phyloP scores from a whole-genome alignment of 495 filamentous ascomycete genomes.

The Neurospora tetrasperma region DNA sequence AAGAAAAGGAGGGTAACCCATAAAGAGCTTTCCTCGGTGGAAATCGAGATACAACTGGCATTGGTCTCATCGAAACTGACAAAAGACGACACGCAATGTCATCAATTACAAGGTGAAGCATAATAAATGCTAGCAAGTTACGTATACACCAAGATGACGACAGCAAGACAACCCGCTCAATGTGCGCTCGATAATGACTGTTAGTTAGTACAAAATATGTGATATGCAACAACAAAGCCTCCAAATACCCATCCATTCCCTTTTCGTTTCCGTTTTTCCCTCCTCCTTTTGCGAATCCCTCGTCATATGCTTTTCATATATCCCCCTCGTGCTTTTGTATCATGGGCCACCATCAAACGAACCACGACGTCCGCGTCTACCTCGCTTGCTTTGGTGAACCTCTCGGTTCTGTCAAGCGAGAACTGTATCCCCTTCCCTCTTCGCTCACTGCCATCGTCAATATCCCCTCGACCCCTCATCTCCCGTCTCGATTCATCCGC shows the following conservation, averaged over 20 bases:
- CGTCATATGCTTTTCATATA: background rate
- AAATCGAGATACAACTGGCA: too few relatives aligned
- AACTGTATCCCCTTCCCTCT: background rate
- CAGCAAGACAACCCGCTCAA: background rate
- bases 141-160: background rate
- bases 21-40: too few relatives aligned
- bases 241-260: background rate
- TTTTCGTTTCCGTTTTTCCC: background rate
- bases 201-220: background rate
- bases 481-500: background rate
- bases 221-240: background rate
- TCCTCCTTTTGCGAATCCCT: background rate
- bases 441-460: background rate
- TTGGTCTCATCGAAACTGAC: too few relatives aligned
- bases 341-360: background rate
- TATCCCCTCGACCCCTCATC: background rate
- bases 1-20: too few relatives aligned
- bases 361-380: background rate
- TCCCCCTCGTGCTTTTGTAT: too few relatives aligned
- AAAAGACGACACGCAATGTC: too few relatives aligned
- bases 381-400: background rate
- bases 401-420: background rate
- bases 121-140: too few relatives aligned
- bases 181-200: background rate
- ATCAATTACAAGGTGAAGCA: too few relatives aligned